Conservation (phyloP, 805 yeast species). For the Kazachstania bromeliacearum region DNA sequence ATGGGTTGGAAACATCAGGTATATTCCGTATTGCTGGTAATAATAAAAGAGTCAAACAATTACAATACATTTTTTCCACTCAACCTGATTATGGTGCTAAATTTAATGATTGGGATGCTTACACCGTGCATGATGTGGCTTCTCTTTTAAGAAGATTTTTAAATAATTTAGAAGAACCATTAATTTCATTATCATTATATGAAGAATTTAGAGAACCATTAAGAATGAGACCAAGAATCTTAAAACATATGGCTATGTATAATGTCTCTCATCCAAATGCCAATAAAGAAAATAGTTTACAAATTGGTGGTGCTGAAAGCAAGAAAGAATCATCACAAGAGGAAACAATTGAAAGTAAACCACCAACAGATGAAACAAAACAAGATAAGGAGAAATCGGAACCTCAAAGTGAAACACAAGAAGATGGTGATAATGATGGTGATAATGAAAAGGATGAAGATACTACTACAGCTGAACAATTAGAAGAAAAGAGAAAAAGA, state of each 20-base stretch:
- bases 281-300: conserved; percentile 23
- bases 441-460: conserved; percentile 9
- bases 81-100: conserved; percentile 88
- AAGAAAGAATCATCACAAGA: conserved; percentile 2
- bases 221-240: conserved; percentile 50
- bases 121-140: conserved; percentile 94
- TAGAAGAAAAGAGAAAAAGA: conserved; percentile 27
- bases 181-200: conserved; percentile 70
- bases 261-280: conserved; percentile 31
- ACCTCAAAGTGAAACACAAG: background rate
- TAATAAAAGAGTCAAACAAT: conserved; percentile 73
- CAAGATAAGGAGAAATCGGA: background rate
- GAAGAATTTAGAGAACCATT: conserved; percentile 74
- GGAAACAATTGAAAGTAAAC: background rate
- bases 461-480: background rate
- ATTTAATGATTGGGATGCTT: conserved; percentile 77
- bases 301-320: too few species aligned
- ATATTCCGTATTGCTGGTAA: conserved; percentile 91
- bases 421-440: conserved; percentile 11
- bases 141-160: conserved; percentile 77
- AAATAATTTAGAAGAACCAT: conserved; percentile 84
- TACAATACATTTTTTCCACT: conserved; percentile 72
- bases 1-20: conserved; percentile 77
- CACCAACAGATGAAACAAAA: background rate
- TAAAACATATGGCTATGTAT: conserved; percentile 50